Base-by-base conservation (phyloP, 306 rosid species). In the Trifolium fragiferum region DNA sequence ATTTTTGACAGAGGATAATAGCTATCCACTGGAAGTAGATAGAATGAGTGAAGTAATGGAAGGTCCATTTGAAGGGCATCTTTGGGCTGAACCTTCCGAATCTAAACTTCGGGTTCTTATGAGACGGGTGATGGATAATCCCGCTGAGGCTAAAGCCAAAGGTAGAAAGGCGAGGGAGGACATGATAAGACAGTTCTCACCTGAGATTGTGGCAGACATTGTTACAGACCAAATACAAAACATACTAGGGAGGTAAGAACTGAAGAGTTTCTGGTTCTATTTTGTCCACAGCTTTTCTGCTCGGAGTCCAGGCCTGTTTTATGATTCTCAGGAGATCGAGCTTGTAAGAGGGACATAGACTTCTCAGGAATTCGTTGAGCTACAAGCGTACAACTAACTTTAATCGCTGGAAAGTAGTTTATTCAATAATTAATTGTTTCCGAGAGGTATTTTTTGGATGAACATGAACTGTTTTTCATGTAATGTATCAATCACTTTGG, bases 41-140 rank as follows among this genome's bases (percentile, higher is more conserved):
- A 83, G 86, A 72, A 78, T 92, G 96, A 92, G 89, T 66, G 81
- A 88, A 53, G 91, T 90, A 33, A 50, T 30, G 72, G 92, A 92
- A 76, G 98, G 93, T 75, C 98, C 96, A 47, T 92, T 92, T 55
- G 70, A 54, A 79, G 92, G 96, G 68, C 96, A 92, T 83, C 84
- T 86, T 68, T 92, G 98, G 96, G 98, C 94, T 44, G 94, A 92
- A 60, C 98, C 98, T 69, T 90, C 90, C 1, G 85, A 76, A 30
- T 13, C 58, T 23, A 70, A 71, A 81, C 89, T 90, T 84, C 86
- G 40, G 82, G 75, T 55, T 79, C 75, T 88, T 30, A 85, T 92
- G 89, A 90, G 96, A 81, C 83, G 27, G 37, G 91, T 90, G 60
- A 80, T 57, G 76, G 66, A 51, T 20, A 81, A 88, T 67, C 63